Conservation (phyloP, 2,329 filamentous ascomycete genomes). For the Cladophialophora yegresii region DNA sequence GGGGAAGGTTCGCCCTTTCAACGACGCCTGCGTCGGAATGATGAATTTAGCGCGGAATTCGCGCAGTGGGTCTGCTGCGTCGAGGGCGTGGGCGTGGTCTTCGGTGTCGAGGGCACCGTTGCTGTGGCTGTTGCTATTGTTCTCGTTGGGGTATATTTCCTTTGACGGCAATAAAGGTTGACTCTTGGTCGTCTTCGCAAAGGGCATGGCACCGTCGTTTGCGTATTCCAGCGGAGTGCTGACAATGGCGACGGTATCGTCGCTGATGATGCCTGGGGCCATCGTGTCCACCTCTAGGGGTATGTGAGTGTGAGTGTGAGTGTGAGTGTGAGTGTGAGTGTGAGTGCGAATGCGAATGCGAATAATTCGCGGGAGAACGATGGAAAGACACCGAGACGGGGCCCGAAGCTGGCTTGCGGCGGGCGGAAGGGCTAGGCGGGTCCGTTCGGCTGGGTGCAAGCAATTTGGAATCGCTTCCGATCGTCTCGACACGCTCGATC, state of each 20-base stretch:
- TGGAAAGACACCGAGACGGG: neutral
- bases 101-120: slow-evolving; percentile 11
- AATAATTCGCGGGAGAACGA: neutral
- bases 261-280: slow-evolving; percentile 21
- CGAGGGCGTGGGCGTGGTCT: slow-evolving; percentile 54
- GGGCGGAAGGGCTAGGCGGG: too few relatives aligned
- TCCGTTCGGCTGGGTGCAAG: neutral
- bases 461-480: neutral
- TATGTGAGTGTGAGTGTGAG: neutral
- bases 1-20: slow-evolving; percentile 63
- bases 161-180: neutral
- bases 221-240: too few relatives aligned
- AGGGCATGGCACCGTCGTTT: too few relatives aligned
- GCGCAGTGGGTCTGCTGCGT: slow-evolving; percentile 60
- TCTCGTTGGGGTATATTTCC: neutral
- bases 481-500: neutral
- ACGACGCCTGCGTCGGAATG: slow-evolving; percentile 71
- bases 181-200: neutral
- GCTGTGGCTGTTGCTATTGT: neutral
- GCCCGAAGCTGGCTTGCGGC: neutral
- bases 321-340: too few relatives aligned
- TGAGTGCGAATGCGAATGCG: neutral
- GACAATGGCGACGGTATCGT: too few relatives aligned
- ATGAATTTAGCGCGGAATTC: slow-evolving; percentile 70
- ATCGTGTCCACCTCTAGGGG: slow-evolving; percentile 6